phyloP scores from a whole-genome alignment of 2,329 filamentous ascomycete genomes.

The Xylaria sp. region DNA sequence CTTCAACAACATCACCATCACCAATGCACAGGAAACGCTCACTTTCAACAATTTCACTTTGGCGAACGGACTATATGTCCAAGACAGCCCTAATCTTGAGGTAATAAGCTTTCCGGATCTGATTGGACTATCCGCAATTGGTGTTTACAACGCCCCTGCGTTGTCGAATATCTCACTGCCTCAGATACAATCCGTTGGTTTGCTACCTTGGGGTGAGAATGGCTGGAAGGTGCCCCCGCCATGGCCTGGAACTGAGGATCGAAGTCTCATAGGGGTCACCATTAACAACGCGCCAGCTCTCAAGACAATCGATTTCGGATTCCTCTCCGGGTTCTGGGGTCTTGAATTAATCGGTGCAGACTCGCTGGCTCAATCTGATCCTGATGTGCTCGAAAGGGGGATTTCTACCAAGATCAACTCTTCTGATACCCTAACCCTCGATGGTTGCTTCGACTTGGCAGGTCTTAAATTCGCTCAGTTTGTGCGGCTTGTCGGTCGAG shows the following conservation, averaged over 20 bases:
- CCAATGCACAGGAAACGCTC: background rate
- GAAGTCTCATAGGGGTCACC: background rate
- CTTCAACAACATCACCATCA: background rate
- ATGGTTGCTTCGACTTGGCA: background rate
- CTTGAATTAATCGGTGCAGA: background rate
- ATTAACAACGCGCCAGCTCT: background rate
- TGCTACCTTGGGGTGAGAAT: background rate
- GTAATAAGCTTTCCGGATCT: background rate
- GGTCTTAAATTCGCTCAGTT: background rate
- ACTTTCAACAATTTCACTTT: background rate
- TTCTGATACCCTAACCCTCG: background rate
- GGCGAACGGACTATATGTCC: background rate
- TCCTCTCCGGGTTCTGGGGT: background rate
- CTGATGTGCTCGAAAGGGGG: no score
- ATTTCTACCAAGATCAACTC: background rate
- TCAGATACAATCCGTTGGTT: background rate
- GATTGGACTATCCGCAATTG: background rate
- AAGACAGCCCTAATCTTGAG: background rate
- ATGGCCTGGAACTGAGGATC: background rate
- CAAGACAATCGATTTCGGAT: background rate
- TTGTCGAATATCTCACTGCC: background rate
- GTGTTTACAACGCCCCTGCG: background rate
- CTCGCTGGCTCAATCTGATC: background rate
- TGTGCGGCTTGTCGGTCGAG: background rate
- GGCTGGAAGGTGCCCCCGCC: background rate